Conservation (phyloP, 202 grass and related monocot species). For the Hordeum pubiflorum region DNA sequence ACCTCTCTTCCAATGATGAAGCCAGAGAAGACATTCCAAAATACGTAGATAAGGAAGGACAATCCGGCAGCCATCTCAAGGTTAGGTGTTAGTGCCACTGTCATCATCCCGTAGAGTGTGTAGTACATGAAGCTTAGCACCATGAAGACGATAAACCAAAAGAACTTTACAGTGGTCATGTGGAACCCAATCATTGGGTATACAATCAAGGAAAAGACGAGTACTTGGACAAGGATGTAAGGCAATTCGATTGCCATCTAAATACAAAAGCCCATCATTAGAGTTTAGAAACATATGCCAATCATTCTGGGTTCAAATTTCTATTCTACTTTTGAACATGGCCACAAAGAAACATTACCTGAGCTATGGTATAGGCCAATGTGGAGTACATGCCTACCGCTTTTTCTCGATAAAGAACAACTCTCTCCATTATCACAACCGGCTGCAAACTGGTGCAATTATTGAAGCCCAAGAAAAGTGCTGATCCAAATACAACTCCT, state of each 20-base stretch:
- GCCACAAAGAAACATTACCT: slow-evolving; percentile 32
- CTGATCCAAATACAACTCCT: slow-evolving; percentile 42
- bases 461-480: slow-evolving; percentile 65
- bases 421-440: slow-evolving; percentile 59
- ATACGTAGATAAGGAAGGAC: slow-evolving; percentile 65
- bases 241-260: slow-evolving; percentile 69
- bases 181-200: slow-evolving; percentile 77
- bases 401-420: slow-evolving; percentile 61
- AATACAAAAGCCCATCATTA: neutral
- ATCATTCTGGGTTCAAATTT: neutral
- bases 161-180: slow-evolving; percentile 46
- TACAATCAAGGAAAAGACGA: slow-evolving; percentile 49
- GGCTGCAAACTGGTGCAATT: slow-evolving; percentile 66
- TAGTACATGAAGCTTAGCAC: slow-evolving; percentile 73
- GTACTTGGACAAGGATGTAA: slow-evolving; percentile 53
- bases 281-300: neutral
- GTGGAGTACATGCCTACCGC: slow-evolving; percentile 53
- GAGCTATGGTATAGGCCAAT: slow-evolving; percentile 59
- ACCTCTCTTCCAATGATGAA: slow-evolving; percentile 74
- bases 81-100: slow-evolving; percentile 71
- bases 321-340: neutral
- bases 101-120: slow-evolving; percentile 71
- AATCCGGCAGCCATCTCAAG: slow-evolving; percentile 64
- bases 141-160: slow-evolving; percentile 69
- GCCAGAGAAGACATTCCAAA: slow-evolving; percentile 72